Conservation (phyloP, 1,284 basidiomycete genomes). For the Irpex sp. region DNA sequence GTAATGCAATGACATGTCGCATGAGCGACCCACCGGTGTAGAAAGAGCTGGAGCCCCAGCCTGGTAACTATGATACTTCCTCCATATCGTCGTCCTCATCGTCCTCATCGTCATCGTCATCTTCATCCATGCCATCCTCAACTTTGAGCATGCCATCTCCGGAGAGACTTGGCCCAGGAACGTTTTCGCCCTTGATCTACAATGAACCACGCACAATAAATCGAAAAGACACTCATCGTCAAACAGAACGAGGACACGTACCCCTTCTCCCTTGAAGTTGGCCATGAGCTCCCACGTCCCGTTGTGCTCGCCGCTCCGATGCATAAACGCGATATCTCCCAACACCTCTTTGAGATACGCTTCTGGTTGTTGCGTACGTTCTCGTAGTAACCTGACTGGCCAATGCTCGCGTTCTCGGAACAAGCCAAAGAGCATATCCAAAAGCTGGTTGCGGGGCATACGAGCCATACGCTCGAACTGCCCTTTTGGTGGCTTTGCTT, state of each 20-base stretch:
- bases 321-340: slow-evolving; percentile 75
- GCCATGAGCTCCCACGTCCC: slow-evolving; percentile 69
- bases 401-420: slow-evolving; percentile 83
- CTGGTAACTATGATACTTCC: slow-evolving; percentile 32
- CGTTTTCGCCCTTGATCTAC: slow-evolving; percentile 56
- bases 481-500: slow-evolving; percentile 62
- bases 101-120: slow-evolving; percentile 38
- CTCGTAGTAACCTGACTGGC: slow-evolving; percentile 78
- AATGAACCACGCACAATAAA: slow-evolving; percentile 3
- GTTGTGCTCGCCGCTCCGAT: slow-evolving; percentile 76
- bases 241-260: slow-evolving; percentile 27
- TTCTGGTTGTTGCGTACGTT: slow-evolving; percentile 88
- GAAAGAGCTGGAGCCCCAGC: background rate
- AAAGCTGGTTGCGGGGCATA: slow-evolving; percentile 85
- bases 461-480: slow-evolving; percentile 86
- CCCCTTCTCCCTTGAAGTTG: slow-evolving; percentile 59
- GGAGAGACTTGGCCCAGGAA: slow-evolving; percentile 35
- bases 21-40: background rate
- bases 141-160: slow-evolving; percentile 31
- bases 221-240: background rate
- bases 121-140: slow-evolving; percentile 34
- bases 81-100: slow-evolving; percentile 47
- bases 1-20: background rate
- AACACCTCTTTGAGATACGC: slow-evolving; percentile 88
- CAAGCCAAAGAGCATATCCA: slow-evolving; percentile 79